phyloP scores from a whole-genome alignment of 306 rosid genomes.

The Arachis hypogaea region DNA sequence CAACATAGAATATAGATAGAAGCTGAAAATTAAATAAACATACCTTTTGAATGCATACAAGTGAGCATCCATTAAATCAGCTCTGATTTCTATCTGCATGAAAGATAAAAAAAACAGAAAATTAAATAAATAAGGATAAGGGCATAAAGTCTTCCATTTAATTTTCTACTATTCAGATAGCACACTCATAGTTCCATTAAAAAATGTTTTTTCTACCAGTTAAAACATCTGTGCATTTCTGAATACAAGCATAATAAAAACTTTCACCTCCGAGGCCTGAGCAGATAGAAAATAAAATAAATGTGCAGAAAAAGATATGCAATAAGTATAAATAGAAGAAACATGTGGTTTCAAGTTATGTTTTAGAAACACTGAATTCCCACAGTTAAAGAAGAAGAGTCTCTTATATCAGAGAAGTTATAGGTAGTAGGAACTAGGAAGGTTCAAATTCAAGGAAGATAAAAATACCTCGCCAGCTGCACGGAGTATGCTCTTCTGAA shows the following conservation, averaged over 20 bases:
- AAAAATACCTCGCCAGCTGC: constrained; percentile 82
- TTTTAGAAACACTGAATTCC: constrained; percentile 18
- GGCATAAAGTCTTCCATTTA: constrained; percentile 18
- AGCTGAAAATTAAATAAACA: constrained; percentile 28
- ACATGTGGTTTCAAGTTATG: constrained; percentile 27
- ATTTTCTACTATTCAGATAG: constrained; percentile 23
- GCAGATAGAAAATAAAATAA: constrained; percentile 32
- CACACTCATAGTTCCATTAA: constrained; percentile 26
- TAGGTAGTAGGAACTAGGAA: constrained; percentile 28
- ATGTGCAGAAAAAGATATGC: constrained; percentile 3
- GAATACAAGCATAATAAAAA: not conserved
- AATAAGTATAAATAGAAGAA: constrained; percentile 20
- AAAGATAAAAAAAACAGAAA: constrained; percentile 31
- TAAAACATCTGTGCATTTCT: constrained; percentile 6
- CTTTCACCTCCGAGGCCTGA: constrained; percentile 30
- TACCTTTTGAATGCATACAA: constrained; percentile 95
- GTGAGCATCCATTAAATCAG: constrained; percentile 98
- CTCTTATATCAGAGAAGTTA: constrained; percentile 6
- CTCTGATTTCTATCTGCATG: constrained; percentile 85
- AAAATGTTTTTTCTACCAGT: constrained; percentile 6
- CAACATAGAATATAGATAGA: constrained; percentile 15
- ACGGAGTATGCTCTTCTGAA: constrained; percentile 83
- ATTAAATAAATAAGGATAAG: not conserved
- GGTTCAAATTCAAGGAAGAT: not conserved
- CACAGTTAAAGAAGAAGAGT: constrained; percentile 19